Percentiles rank a stretch among this genome's conserved stretches.
Evolutionary conservation across 1,284 basidiomycete genomes (phyloP).

Genomic region (Termitomyces sp.): DNA sequence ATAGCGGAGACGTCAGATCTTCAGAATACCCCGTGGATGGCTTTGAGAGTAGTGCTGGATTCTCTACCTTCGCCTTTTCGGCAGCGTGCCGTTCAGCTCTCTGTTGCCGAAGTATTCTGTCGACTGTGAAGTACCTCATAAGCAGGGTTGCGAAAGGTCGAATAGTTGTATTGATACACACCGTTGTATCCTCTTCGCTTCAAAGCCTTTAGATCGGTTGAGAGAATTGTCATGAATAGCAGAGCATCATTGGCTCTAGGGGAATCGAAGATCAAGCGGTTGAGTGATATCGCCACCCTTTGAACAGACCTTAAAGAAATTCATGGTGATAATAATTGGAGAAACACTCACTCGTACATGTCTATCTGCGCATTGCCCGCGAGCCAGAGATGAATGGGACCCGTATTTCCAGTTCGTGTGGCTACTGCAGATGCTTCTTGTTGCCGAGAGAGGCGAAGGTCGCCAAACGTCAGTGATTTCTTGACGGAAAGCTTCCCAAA

Average conservation of each 20-base stretch:
- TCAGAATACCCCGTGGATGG: slow-evolving; percentile 11
- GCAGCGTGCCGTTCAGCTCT: slow-evolving; percentile 66
- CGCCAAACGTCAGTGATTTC: slow-evolving; percentile 54
- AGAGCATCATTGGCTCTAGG: slow-evolving; percentile 80
- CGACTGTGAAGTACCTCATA: slow-evolving; percentile 47
- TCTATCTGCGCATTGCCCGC: slow-evolving; percentile 75
- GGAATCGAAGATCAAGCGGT: slow-evolving; percentile 68
- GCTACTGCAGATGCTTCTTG: slow-evolving; percentile 77
- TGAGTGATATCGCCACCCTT: slow-evolving; percentile 78
- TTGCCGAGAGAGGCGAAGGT: slow-evolving; percentile 44
- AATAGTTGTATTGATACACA: slow-evolving; percentile 24
- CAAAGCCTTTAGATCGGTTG: slow-evolving; percentile 81
- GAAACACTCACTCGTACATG: slow-evolving; percentile 78
- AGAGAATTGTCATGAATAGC: slow-evolving; percentile 89
- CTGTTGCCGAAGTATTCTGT: slow-evolving; percentile 86
- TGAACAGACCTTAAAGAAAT: not conserved
- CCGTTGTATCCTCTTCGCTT: slow-evolving; percentile 85
- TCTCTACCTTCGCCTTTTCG: slow-evolving; percentile 31
- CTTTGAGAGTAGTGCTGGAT: slow-evolving; percentile 23
- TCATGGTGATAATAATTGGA: not conserved
- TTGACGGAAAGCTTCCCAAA: slow-evolving; percentile 60
- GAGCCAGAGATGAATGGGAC: slow-evolving; percentile 73
- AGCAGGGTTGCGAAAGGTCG: not conserved
- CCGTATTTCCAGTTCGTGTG: slow-evolving; percentile 42
- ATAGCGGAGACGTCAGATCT: not conserved